phyloP scores from a whole-genome alignment of 2,329 filamentous ascomycete genomes.

The Colletotrichum cordylinicola region DNA sequence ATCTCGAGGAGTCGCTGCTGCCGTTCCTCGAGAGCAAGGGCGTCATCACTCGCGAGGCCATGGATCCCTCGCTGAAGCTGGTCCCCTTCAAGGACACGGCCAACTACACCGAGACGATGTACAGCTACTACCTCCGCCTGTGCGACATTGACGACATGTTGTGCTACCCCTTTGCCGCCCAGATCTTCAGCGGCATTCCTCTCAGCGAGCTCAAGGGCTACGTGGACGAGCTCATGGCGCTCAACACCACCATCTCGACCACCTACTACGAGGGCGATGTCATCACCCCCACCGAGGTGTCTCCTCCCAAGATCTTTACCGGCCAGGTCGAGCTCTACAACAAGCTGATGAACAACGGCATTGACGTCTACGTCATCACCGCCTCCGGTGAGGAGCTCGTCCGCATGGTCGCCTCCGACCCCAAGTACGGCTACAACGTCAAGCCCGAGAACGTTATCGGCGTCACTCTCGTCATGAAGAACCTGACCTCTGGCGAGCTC shows the following conservation, averaged over 20 bases:
- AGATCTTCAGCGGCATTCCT: conserved; percentile 46
- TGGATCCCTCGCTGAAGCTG: conserved; percentile 45
- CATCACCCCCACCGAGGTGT: conserved; percentile 32
- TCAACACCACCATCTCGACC: conserved; percentile 40
- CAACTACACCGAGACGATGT: conserved; percentile 43
- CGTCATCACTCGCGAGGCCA: conserved; percentile 43
- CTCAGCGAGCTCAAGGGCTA: conserved; percentile 51
- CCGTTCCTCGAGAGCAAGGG: conserved; percentile 47
- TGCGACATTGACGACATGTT: conserved; percentile 46
- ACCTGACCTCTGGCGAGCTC: conserved; percentile 30
- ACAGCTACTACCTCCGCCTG: conserved; percentile 50
- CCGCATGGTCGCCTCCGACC: conserved; percentile 50
- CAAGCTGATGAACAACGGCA: conserved; percentile 46
- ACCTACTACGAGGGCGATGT: conserved; percentile 40
- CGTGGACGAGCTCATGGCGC: conserved; percentile 52
- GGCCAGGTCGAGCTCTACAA: conserved; percentile 50
- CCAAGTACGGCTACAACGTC: conserved; percentile 51
- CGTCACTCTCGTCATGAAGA: conserved; percentile 42
- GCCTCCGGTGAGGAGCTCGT: conserved; percentile 50
- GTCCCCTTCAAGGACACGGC: conserved; percentile 46
- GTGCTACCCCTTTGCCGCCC: conserved; percentile 49
- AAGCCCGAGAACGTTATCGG: conserved; percentile 49
- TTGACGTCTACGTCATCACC: conserved; percentile 46
- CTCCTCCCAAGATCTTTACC: conserved; percentile 40
- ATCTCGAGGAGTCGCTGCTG: conserved; percentile 48